A percentile compares a stretch with the other conserved stretches of the same genome.
These are phyloP conservation scores for Xanthoparmelia taractica DNA, from an alignment of 495 filamentous ascomycete species.

Conservation along the genomic window DNA sequence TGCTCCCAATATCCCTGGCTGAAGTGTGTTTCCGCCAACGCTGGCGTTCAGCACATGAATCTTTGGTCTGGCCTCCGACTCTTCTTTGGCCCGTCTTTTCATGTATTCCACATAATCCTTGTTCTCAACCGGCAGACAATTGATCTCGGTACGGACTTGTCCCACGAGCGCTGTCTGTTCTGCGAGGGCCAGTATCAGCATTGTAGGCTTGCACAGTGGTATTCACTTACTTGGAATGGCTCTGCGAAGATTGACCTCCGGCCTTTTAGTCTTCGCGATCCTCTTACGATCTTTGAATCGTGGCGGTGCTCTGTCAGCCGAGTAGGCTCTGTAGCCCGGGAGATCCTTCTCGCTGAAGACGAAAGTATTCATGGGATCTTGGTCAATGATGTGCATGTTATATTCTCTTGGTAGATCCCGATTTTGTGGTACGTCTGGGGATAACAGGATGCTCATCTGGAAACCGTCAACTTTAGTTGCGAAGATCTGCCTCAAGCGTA, in stretches of 20 bases:
- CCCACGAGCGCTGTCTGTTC: constrained; percentile 76
- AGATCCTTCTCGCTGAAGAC: constrained; percentile 89
- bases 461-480: background rate
- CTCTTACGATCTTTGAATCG: constrained; percentile 29
- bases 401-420: constrained; percentile 74
- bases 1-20: constrained; percentile 40
- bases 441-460: constrained; percentile 31
- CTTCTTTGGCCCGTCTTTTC: constrained; percentile 50
- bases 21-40: constrained; percentile 18
- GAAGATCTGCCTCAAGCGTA: background rate
- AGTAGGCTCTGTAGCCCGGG: constrained; percentile 57
- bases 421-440: constrained; percentile 46
- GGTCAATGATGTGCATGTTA: constrained; percentile 57
- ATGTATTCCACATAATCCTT: constrained; percentile 60
- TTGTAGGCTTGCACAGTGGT: too few relatives aligned
- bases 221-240: constrained; percentile 68
- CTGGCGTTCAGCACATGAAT: constrained; percentile 41
- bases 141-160: constrained; percentile 65
- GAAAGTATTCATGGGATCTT: constrained; percentile 66
- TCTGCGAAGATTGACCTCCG: constrained; percentile 58
- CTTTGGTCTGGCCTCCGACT: constrained; percentile 53
- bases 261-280: constrained; percentile 50
- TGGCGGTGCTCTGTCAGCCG: constrained; percentile 17
- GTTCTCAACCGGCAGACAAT: constrained; percentile 67
- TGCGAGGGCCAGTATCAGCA: constrained; percentile 29